Conservation (phyloP, 345 rosid genomes). For the Eucalyptus cloeziana region DNA sequence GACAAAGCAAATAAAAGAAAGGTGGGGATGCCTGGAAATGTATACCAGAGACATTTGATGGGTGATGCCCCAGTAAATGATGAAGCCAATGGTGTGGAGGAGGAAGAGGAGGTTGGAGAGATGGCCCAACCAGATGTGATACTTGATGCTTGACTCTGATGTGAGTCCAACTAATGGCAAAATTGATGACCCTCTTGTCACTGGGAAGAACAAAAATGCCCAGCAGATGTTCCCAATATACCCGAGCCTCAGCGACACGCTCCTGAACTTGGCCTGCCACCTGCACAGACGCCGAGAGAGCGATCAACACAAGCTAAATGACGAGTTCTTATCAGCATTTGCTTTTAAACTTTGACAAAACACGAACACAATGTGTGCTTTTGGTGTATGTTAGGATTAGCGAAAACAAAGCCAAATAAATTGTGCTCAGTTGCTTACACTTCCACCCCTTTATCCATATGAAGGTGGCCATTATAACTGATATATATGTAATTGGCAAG, state of each 20-base stretch:
- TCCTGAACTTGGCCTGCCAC: conserved; percentile 17
- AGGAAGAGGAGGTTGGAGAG: conserved; percentile 14
- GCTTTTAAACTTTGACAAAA: not conserved
- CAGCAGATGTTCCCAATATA: conserved; percentile 21
- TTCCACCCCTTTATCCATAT: conserved; percentile 18
- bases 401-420: not conserved
- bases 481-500: conserved; percentile 5
- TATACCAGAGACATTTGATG: conserved; percentile 1
- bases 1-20: not conserved
- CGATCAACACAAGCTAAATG: not conserved
- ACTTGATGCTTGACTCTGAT: conserved; percentile 25
- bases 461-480: conserved; percentile 35
- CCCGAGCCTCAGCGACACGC: not conserved
- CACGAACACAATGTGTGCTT: not conserved
- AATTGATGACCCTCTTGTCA: conserved; percentile 28
- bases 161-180: conserved; percentile 27
- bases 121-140: conserved; percentile 39
- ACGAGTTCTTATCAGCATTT: not conserved
- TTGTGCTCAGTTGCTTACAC: conserved; percentile 6
- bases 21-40: conserved; percentile 1
- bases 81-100: conserved; percentile 24
- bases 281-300: not conserved
- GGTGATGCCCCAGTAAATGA: conserved; percentile 12
- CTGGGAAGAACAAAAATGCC: conserved; percentile 30
- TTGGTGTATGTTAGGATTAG: not conserved